These are phyloP conservation scores for Calonectria naviculata DNA, from an alignment of 2,329 filamentous ascomycete genomes.

Conservation along the genomic window DNA sequence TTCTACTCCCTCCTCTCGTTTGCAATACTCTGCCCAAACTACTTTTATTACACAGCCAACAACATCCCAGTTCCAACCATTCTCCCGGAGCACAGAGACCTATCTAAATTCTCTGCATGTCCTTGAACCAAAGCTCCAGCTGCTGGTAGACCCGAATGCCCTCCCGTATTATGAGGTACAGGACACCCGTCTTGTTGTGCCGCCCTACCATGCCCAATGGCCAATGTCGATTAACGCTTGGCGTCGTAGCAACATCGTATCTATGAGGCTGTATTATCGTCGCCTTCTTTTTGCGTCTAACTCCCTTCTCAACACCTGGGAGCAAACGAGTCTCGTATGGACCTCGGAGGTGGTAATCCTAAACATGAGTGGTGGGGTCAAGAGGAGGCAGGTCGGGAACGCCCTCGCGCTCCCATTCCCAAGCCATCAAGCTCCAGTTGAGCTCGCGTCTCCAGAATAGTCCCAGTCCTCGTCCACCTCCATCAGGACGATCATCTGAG, in stretches of 20 bases:
- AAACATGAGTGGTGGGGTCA: conserved; percentile 62
- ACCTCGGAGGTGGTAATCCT: conserved; percentile 56
- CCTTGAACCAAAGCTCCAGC: conserved; percentile 45
- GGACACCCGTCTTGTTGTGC: conserved; percentile 20
- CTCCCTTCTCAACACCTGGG: conserved; percentile 25
- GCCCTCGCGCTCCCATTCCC: conserved; percentile 74
- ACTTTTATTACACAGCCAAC: conserved; percentile 35
- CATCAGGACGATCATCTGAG: conserved; percentile 74
- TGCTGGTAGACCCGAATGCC: conserved; percentile 35
- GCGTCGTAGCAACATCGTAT: conserved; percentile 30
- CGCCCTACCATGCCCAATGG: conserved; percentile 16
- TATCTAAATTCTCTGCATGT: conserved; percentile 62
- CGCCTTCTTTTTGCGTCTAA: conserved; percentile 14
- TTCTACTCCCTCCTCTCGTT: background rate
- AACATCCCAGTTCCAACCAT: conserved; percentile 31
- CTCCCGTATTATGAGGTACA: conserved; percentile 21
- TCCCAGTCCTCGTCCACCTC: conserved; percentile 71
- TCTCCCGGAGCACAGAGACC: conserved; percentile 53
- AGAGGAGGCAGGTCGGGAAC: conserved; percentile 52
- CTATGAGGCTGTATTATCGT: conserved; percentile 22
- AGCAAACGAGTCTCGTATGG: conserved; percentile 47
- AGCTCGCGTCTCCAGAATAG: conserved; percentile 80
- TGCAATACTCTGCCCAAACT: conserved; percentile 30
- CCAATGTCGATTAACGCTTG: conserved; percentile 23
- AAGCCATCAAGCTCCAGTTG: conserved; percentile 87